Base-by-base conservation (phyloP, 768 basidiomycete species). In the Suillus subalutaceus region DNA sequence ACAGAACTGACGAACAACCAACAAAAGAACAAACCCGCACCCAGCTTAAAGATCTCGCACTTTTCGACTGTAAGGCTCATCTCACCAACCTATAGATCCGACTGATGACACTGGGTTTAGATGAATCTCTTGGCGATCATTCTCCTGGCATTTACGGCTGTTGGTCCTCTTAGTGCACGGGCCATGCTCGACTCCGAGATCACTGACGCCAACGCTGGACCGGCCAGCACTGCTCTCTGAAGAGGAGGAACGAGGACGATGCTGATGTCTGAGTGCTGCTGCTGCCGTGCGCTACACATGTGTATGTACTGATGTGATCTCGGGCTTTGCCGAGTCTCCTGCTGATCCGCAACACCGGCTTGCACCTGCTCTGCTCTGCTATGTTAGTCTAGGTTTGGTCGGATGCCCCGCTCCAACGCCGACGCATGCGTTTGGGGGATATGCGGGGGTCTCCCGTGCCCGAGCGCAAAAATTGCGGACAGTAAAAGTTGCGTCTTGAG, bases 341-440 rank as follows among this genome's bases (percentile, higher is more conserved):
- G n/a, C n/a, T n/a, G n/a, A n/a, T n/a, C n/a, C n/a, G n/a, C n/a
- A n/a, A n/a, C n/a, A n/a, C n/a, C n/a, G n/a, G n/a, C n/a, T n/a
- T n/a, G n/a, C n/a, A n/a, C n/a, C n/a, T n/a, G n/a, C n/a, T n/a
- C n/a, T n/a, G n/a, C n/a, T n/a, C n/a, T n/a, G n/a, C n/a, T n/a
- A n/a, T n/a, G n/a, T n/a, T n/a, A n/a, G n/a, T n/a, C n/a, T n/a
- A n/a, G n/a, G n/a, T n/a, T n/a, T n/a, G n/a, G n/a, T n/a, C n/a
- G n/a, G n/a, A n/a, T n/a, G n/a, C n/a, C n/a, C n/a, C n/a, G n/a
- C n/a, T n/a, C n/a, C n/a, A n/a, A n/a, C 9, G 32, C 4, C 4
- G 32, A 32, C 32, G 4, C 63, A 61, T 70, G 59, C 37, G 16
- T 65, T 44, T 67, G 66, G 64, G 18, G 10, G 13, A 40, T 32